Evolutionary conservation across 2,329 filamentous ascomycete species (phyloP).

Genomic region (Pseudogymnoascus sp.): DNA sequence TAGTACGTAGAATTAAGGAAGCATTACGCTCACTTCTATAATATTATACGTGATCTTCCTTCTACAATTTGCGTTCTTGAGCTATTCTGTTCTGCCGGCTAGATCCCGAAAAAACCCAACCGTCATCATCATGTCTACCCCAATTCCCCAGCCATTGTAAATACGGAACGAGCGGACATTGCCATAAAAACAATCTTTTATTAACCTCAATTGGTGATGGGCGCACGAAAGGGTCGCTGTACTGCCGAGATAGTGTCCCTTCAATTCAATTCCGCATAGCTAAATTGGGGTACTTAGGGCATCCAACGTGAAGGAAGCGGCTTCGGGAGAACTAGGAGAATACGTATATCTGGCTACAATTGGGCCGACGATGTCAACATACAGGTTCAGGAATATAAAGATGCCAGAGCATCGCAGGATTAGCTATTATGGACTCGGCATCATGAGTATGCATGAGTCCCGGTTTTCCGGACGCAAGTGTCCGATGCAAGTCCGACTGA

Average conservation of each 20-base stretch:
- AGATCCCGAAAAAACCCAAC: not conserved
- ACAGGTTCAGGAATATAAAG: not conserved
- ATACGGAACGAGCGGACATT: not conserved
- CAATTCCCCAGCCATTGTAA: not conserved
- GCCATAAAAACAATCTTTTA: not conserved
- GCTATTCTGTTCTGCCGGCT: not conserved
- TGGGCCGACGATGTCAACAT: not conserved
- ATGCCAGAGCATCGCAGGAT: not conserved
- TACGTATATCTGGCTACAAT: constrained; percentile 7
- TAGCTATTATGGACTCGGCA: not conserved
- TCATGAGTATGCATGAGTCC: constrained; percentile 3
- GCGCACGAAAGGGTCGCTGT: constrained; percentile 2
- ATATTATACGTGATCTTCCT: constrained; percentile 9
- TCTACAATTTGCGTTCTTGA: not conserved
- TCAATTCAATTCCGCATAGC: not conserved
- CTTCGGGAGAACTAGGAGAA: constrained; percentile 4
- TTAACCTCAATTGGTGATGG: constrained; percentile 6
- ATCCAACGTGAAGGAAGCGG: constrained; percentile 2
- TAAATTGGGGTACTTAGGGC: constrained; percentile 8
- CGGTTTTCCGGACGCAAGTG: constrained; percentile 4
- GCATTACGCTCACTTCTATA: constrained; percentile 9
- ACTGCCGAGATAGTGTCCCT: constrained; percentile 3
- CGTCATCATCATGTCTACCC: not conserved
- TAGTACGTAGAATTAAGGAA: constrained; percentile 8
- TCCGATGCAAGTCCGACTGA: constrained; percentile 5